phyloP scores from a whole-genome alignment of 164 flowering plant species.

The Macadamia integrifolia region DNA sequence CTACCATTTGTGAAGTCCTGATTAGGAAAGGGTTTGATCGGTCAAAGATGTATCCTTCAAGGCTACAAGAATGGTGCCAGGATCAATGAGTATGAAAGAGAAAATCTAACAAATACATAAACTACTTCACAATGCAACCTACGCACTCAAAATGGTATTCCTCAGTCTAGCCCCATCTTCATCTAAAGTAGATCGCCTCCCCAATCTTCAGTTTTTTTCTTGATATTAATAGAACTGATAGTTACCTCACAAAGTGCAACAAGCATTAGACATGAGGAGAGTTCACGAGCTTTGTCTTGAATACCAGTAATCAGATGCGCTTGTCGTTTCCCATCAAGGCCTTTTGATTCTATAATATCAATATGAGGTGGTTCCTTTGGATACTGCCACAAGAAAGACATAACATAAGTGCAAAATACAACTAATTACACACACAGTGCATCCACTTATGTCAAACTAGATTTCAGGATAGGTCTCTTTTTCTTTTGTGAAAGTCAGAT shows the following conservation, averaged over 20 bases:
- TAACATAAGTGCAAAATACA: not conserved
- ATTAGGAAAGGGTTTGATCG: no score
- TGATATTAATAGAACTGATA: not conserved
- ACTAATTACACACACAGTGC: no score
- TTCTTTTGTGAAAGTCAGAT: no score
- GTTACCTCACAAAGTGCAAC: conserved; percentile 88
- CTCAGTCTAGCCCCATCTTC: not conserved
- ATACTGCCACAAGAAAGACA: conserved; percentile 45
- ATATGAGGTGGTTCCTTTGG: conserved; percentile 66
- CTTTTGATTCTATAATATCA: conserved; percentile 60
- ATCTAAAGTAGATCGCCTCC: not conserved
- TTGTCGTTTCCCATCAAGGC: conserved; percentile 74
- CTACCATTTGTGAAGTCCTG: no score
- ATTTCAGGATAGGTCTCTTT: no score
- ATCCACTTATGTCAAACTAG: no score
- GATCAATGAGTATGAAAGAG: no score
- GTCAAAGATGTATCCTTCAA: no score
- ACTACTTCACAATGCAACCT: not conserved
- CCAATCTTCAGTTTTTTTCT: not conserved
- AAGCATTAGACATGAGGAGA: conserved; percentile 68
- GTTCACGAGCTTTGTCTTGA: conserved; percentile 49
- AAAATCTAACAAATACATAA: not conserved
- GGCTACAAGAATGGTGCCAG: no score
- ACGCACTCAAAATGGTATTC: not conserved
- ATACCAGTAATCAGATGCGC: conserved; percentile 36